Base-by-base conservation (phyloP, 129 eudicot genomes). In the Kitagawia praeruptora region DNA sequence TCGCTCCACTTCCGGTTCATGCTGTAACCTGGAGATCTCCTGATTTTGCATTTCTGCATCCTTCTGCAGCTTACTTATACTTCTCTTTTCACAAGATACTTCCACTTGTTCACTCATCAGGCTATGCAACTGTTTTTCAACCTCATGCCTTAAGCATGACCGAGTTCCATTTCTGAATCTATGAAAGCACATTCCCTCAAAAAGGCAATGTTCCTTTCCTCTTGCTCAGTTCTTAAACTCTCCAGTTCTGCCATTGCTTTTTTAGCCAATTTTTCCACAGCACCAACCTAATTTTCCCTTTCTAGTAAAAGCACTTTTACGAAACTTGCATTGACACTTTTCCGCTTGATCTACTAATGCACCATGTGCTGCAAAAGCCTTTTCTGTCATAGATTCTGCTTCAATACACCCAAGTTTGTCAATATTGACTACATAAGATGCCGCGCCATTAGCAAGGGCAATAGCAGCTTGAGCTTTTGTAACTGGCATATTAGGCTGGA, bases 401-500 rank as follows among this genome's bases (percentile, higher is more conserved):
- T 94, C 97, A 28, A 94, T 90, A 19, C 98, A 91, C 40, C 94
- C 93, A 76, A 94, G 96, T 83, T 94, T 97, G 84, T 94, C 98
- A 31, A 91, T 80, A n/a, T n/a, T n/a, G 13, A 94, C 96, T 44
- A 87, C 79, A 66, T 91, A 93, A 12, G 97, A 85, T n/a, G 93
- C 91, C 72, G 92, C 98, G 38, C 98, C 97, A 18, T 90, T 92
- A 72, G 97, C 89, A 77, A 94, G 89, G 54, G 97, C 96, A 75
- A 94, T 89, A 44, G 97, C 97, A 56, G 97, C 97, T 85, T 94
- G 98, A 74, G 92, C 93, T 70, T 92, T 92, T 42, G 97, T 94
- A 78, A 94, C 98, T 3, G 98, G 98, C 75, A 92, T 94, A 78
- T 92, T 89, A 8, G 98, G 97, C 86, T 92, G 98, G 82, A 94